Evolutionary conservation across 2,329 filamentous ascomycete genomes (phyloP).

Genomic region (Didymosphaeria variabile): DNA sequence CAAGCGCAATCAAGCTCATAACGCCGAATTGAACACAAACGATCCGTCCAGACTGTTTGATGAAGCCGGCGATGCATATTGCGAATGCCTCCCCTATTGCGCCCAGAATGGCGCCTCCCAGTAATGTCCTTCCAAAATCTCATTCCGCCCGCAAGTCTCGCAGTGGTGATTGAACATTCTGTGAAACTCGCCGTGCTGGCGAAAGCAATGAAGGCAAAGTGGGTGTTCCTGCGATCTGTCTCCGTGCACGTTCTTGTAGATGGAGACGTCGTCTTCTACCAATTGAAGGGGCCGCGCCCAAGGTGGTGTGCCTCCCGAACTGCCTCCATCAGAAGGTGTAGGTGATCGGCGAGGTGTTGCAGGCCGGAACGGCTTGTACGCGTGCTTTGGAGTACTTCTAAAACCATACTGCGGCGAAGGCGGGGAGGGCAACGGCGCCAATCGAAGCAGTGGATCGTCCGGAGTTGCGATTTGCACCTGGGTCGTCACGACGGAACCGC

Average conservation of each 20-base stretch:
- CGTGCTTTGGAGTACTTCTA: conserved; percentile 7
- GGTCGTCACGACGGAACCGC: conserved; percentile 7
- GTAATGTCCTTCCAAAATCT: conserved; percentile 39
- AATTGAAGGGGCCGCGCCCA: conserved; percentile 40
- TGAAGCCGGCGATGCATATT: neutral
- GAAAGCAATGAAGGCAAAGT: conserved; percentile 42
- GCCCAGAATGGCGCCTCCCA: conserved; percentile 29
- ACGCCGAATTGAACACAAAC: neutral
- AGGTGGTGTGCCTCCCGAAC: conserved; percentile 27
- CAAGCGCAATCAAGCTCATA: neutral
- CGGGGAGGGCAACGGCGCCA: neutral
- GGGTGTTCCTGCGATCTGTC: conserved; percentile 30
- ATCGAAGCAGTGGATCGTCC: neutral
- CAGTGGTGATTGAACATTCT: conserved; percentile 35
- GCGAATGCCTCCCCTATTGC: neutral
- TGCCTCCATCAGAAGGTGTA: conserved; percentile 10
- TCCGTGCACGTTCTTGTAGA: conserved; percentile 38
- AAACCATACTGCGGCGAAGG: conserved; percentile 4
- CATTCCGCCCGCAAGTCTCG: conserved; percentile 37
- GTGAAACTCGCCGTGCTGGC: conserved; percentile 34
- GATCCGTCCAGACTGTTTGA: too few relatives aligned
- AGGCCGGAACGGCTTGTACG: neutral
- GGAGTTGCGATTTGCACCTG: neutral
- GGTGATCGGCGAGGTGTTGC: conserved; percentile 15
- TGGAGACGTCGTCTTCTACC: conserved; percentile 35